These are phyloP conservation scores for Mortierella sp. DNA, from an alignment of 371 early-diverging fungal genomes.

Conservation along the genomic window DNA sequence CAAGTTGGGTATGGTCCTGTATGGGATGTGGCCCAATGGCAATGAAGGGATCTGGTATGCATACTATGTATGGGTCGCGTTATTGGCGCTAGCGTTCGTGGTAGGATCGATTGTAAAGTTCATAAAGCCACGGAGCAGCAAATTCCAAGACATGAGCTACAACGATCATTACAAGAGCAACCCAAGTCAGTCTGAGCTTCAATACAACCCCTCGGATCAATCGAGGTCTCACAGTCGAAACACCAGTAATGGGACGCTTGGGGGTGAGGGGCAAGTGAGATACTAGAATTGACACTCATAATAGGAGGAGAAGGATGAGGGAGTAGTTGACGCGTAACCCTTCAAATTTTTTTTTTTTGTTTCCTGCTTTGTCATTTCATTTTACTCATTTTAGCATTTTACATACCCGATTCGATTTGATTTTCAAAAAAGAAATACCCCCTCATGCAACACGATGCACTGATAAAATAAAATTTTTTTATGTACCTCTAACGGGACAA, in stretches of 20 bases:
- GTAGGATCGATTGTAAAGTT: conserved; percentile 29
- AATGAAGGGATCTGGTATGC: conserved; percentile 30
- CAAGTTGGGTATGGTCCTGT: conserved; percentile 21
- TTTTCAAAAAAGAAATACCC: too few species aligned
- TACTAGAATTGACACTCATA: too few species aligned
- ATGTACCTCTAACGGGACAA: too few species aligned
- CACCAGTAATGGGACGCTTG: too few species aligned
- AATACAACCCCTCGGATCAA: not conserved
- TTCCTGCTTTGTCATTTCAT: not conserved
- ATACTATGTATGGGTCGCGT: conserved; percentile 23
- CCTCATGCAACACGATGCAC: too few species aligned
- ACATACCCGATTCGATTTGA: too few species aligned
- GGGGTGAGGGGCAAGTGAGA: too few species aligned
- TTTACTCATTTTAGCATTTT: not conserved
- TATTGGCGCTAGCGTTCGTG: conserved; percentile 20
- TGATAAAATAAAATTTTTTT: too few species aligned
- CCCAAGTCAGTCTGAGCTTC: too few species aligned
- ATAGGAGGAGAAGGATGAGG: too few species aligned
- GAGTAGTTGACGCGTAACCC: too few species aligned
- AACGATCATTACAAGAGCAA: not conserved
- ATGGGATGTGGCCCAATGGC: conserved; percentile 33
- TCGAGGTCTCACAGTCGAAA: too few species aligned
- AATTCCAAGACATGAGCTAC: not conserved
- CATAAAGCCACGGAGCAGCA: not conserved
- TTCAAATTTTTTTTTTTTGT: conserved; percentile 2